phyloP scores from a whole-genome alignment of 148 eudicot genomes.

The Camellia granthamiana region DNA sequence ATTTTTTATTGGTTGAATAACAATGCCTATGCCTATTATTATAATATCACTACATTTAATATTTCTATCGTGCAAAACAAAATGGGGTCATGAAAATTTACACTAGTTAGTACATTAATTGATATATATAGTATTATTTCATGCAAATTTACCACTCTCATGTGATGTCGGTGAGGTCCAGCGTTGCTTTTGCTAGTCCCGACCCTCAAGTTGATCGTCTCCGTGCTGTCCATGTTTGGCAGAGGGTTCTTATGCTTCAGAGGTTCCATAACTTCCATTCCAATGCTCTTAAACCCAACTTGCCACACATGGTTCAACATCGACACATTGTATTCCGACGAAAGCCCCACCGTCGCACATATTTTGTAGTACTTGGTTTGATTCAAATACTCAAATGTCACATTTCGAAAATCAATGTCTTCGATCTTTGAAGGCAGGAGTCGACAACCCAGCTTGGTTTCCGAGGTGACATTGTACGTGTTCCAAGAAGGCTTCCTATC shows the following conservation, averaged over 20 bases:
- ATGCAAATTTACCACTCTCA: conserved; percentile 20
- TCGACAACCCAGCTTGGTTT: conserved; percentile 17
- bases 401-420: neutral
- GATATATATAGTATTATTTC: neutral
- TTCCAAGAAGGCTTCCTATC: neutral
- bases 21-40: too few relatives aligned
- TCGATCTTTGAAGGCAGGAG: conserved; percentile 16
- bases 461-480: conserved; percentile 17
- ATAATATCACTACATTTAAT: too few relatives aligned
- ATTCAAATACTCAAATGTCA: neutral
- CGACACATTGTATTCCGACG: neutral
- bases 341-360: conserved; percentile 12
- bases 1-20: too few relatives aligned
- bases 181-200: neutral
- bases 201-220: conserved; percentile 10
- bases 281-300: neutral
- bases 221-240: conserved; percentile 1
- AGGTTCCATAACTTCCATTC: neutral
- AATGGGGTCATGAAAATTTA: too few relatives aligned
- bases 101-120: too few relatives aligned
- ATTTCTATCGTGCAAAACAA: too few relatives aligned
- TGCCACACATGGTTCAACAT: conserved; percentile 23
- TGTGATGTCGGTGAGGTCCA: neutral
- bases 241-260: conserved; percentile 12
- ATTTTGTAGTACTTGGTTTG: conserved; percentile 5